Percentiles rank a stretch among this genome's conserved stretches.
These are phyloP conservation scores for Pseudonitzschia delicatissima DNA, from an alignment of 108 stramenopile genomes.

Conservation along the genomic window DNA sequence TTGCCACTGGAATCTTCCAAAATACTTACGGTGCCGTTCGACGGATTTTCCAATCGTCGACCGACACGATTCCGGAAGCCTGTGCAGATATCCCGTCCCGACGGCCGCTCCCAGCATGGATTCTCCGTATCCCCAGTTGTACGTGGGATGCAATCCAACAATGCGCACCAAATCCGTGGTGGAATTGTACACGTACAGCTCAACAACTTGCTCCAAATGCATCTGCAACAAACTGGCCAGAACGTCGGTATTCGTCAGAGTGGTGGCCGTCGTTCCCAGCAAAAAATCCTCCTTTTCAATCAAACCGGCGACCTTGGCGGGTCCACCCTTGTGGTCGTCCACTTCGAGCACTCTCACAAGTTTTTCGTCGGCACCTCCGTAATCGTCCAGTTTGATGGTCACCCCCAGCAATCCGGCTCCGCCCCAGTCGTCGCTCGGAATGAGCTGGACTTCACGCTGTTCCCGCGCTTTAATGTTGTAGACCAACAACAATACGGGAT, in stretches of 20 bases:
- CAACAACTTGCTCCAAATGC: constrained; percentile 77
- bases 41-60: constrained; percentile 58
- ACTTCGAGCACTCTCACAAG: constrained; percentile 77
- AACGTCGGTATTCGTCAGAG: constrained; percentile 52
- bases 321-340: constrained; percentile 61
- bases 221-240: constrained; percentile 64
- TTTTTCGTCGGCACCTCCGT: constrained; percentile 83
- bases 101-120: constrained; percentile 91
- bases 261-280: constrained; percentile 64
- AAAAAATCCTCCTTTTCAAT: constrained; percentile 62
- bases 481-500: constrained; percentile 65
- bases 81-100: constrained; percentile 89
- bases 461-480: constrained; percentile 83
- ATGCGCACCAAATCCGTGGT: constrained; percentile 88
- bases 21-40: constrained; percentile 63
- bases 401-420: constrained; percentile 94
- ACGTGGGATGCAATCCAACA: constrained; percentile 84
- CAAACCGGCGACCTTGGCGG: constrained; percentile 56
- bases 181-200: constrained; percentile 93
- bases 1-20: neutral
- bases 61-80: constrained; percentile 73
- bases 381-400: constrained; percentile 93
- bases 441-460: constrained; percentile 71
- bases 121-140: constrained; percentile 92
- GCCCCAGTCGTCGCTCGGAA: constrained; percentile 84